Evolutionary conservation across 495 filamentous ascomycete genomes (phyloP).

Genomic region (Xylaria sp.): DNA sequence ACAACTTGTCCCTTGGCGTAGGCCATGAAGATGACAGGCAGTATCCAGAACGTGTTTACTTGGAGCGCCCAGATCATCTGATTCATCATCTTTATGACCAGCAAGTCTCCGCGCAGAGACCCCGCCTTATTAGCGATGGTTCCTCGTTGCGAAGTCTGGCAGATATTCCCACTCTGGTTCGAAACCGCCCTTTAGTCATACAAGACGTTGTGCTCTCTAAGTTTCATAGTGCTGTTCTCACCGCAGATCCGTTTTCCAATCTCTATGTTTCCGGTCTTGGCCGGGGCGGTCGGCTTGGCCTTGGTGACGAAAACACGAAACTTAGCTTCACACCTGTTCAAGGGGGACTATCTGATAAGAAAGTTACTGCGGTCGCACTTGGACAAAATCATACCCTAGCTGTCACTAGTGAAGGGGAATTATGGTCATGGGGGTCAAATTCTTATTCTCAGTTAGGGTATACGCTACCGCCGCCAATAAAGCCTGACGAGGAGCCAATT

Average conservation of each 20-base stretch:
- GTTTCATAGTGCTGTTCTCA: slow-evolving; percentile 88
- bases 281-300: slow-evolving; percentile 86
- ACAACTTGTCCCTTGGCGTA: slow-evolving; percentile 90
- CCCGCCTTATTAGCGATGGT: slow-evolving; percentile 33
- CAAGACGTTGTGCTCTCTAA: slow-evolving; percentile 87
- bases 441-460: slow-evolving; percentile 88
- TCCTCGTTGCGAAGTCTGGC: slow-evolving; percentile 43
- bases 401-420: slow-evolving; percentile 77
- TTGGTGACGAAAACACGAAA: slow-evolving; percentile 85
- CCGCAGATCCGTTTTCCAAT: slow-evolving; percentile 88
- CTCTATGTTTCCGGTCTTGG: slow-evolving; percentile 94
- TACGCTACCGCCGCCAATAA: slow-evolving; percentile 58
- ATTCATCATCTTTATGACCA: slow-evolving; percentile 71
- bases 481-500: slow-evolving; percentile 79
- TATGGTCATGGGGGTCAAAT: slow-evolving; percentile 94
- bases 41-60: slow-evolving; percentile 79
- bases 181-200: slow-evolving; percentile 71
- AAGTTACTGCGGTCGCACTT: slow-evolving; percentile 74
- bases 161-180: slow-evolving; percentile 72
- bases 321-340: slow-evolving; percentile 85
- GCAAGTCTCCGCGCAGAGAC: slow-evolving; percentile 51
- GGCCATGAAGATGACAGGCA: slow-evolving; percentile 93
- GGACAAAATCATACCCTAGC: slow-evolving; percentile 93
- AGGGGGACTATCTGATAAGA: slow-evolving; percentile 71
- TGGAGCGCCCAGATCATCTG: slow-evolving; percentile 83